These are phyloP conservation scores for Leccinum subgranulosum DNA, from an alignment of 768 basidiomycete genomes.

Conservation along the genomic window DNA sequence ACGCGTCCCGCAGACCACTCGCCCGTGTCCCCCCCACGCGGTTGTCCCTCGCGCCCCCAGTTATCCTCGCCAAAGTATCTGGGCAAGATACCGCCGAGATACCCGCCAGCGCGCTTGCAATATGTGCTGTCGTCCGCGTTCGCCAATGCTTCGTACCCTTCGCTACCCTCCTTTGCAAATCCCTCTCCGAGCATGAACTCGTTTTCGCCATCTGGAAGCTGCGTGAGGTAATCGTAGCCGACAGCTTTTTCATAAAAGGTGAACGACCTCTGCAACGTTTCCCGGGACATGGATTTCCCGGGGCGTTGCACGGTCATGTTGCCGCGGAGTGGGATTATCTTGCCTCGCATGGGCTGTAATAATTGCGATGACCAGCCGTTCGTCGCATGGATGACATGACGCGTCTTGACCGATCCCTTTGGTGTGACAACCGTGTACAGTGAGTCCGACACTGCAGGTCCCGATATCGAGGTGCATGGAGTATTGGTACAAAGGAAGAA, in stretches of 20 bases:
- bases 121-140: slow-evolving; percentile 37
- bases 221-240: slow-evolving; percentile 67
- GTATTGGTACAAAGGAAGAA: slow-evolving; percentile 59
- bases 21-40: slow-evolving; percentile 5
- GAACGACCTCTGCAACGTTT: slow-evolving; percentile 49
- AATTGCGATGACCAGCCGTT: slow-evolving; percentile 82
- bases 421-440: slow-evolving; percentile 60
- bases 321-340: slow-evolving; percentile 59
- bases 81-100: slow-evolving; percentile 46
- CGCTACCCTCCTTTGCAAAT: slow-evolving; percentile 34
- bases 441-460: slow-evolving; percentile 22
- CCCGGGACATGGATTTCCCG: slow-evolving; percentile 33
- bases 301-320: slow-evolving; percentile 66
- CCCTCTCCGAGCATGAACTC: slow-evolving; percentile 69
- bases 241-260: slow-evolving; percentile 47
- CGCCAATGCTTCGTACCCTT: slow-evolving; percentile 35
- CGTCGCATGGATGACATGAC: slow-evolving; percentile 77
- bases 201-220: slow-evolving; percentile 42
- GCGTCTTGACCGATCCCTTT: slow-evolving; percentile 51
- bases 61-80: slow-evolving; percentile 48
- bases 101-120: slow-evolving; percentile 29
- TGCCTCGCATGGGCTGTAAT: slow-evolving; percentile 56
- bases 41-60: slow-evolving; percentile 39
- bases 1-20: slow-evolving; percentile 44
- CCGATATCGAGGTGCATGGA: slow-evolving; percentile 53